A percentile compares a stretch with the other conserved stretches of the same genome.
Conservation (phyloP, 257 asterid genomes). For the Salvia rosmarinus region DNA sequence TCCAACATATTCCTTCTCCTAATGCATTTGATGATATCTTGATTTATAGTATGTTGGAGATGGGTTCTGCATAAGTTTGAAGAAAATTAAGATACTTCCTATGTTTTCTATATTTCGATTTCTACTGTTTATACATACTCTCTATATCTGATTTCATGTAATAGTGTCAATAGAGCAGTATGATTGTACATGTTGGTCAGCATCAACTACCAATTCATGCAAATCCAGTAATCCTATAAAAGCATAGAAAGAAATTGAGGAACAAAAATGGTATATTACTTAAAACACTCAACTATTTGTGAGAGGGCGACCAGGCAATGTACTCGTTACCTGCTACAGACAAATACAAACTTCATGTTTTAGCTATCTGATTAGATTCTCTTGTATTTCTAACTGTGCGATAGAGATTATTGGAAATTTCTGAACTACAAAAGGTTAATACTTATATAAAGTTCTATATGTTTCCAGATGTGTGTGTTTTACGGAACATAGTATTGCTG, state of each 20-base stretch:
- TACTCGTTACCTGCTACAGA: not conserved
- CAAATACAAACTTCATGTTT: not conserved
- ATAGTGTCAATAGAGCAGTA: not conserved
- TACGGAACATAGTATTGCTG: constrained; percentile 16
- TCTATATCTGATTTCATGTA: not conserved
- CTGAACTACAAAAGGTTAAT: constrained; percentile 1
- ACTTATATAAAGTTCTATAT: not conserved
- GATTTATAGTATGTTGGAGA: constrained; percentile 14
- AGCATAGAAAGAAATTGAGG: not conserved
- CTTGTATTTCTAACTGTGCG: not conserved
- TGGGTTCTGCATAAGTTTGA: not conserved
- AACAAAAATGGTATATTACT: not conserved
- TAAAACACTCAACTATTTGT: not conserved
- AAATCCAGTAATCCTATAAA: not conserved
- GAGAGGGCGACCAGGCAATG: not conserved
- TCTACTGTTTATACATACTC: not conserved
- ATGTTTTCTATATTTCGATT: not conserved
- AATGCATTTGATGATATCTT: not conserved
- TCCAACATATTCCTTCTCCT: not conserved
- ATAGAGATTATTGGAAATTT: not conserved
- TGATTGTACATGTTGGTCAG: not conserved
- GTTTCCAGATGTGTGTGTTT: constrained; percentile 9
- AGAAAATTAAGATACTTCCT: not conserved
- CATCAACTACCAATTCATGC: not conserved
- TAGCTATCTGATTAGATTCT: constrained; percentile 5